These are phyloP conservation scores for Eurotiales sp. DNA, from an alignment of 2,329 filamentous ascomycete species.

Conservation along the genomic window DNA sequence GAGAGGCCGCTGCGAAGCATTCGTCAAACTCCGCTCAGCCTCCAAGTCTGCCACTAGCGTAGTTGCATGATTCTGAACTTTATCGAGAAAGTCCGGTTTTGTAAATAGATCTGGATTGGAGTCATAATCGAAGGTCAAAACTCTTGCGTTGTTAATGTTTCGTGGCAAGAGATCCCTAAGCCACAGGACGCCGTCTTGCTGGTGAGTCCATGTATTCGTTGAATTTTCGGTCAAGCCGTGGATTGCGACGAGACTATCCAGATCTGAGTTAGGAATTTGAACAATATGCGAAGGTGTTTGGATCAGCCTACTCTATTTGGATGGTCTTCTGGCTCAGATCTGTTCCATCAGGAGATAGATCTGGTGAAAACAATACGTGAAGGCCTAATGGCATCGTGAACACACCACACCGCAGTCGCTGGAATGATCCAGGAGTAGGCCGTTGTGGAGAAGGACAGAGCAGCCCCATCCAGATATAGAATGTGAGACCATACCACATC, in stretches of 20 bases:
- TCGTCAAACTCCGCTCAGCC: slow-evolving; percentile 24
- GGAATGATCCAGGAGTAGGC: no score
- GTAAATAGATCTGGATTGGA: slow-evolving; percentile 4
- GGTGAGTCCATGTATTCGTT: slow-evolving; percentile 20
- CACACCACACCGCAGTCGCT: no score
- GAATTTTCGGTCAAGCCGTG: slow-evolving; percentile 20
- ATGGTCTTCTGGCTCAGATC: no score
- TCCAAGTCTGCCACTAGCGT: slow-evolving; percentile 30
- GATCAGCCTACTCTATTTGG: no score
- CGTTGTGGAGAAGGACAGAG: no score
- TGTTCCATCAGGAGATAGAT: no score
- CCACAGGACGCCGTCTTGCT: slow-evolving; percentile 16
- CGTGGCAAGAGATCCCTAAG: slow-evolving; percentile 18
- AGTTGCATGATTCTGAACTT: slow-evolving; percentile 24
- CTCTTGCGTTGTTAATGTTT: slow-evolving; percentile 12
- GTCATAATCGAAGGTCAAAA: slow-evolving; percentile 19
- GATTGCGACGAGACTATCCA: slow-evolving; percentile 20
- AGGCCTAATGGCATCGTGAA: no score
- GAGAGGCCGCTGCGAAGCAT: no score
- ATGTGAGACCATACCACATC: no score
- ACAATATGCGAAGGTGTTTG: not conserved
- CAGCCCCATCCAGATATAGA: no score
- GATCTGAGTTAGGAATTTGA: not conserved
- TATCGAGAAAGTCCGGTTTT: slow-evolving; percentile 5
- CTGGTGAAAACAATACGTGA: no score